Evolutionary conservation across 768 basidiomycete genomes (phyloP), one percentile per base, ranked within the genome.

Genomic region (Tricholoma bakamatsutake): DNA sequence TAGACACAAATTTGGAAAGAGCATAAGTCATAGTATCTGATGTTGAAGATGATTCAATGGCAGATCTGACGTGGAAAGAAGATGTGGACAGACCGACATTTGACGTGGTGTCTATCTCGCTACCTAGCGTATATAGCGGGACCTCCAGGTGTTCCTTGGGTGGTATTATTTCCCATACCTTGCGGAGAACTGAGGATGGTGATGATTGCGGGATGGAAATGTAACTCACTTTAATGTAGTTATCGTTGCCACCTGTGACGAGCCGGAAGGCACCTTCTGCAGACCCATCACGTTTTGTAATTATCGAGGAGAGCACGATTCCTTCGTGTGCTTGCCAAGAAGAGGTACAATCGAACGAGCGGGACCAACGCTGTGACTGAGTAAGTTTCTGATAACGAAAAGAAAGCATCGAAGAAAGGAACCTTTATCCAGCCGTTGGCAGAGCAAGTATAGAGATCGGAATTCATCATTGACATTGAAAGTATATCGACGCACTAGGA

Each of bases 211-310:
- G 21, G 18, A 40, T 3, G 24, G 21, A n/a, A 21, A 35, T 11
- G 15, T 7, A 17, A 43, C 64, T 37, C 59, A 90, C 91, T 76
- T 93, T 93, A 65, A 97, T 86, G 54, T 84, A 77, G 17, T 86
- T 84, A 59, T 98, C 95, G 63, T 87, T 92, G 0, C 87, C 93
- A 15, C 93, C 91, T 0, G 94, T 91, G 21, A 95, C 72, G 24
- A 85, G 77, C 50, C 67, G 72, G 49, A 65, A 77, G 54, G 65
- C 66, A 50, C 57, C 56, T 8, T 69, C 64, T 24, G 72, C 62
- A 46, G 59, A 54, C 34, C 62, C 57, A 53, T 65, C 64, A 28
- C 65, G 62, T 17, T 67, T 69, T 0, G 82, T 80, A 28, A 89
- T 72, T 31, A 86, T 73, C 2, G 89, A 92, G 4, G 93, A 93